These are phyloP conservation scores for Calocybe indica DNA, from an alignment of 768 basidiomycete species.

Conservation along the genomic window DNA sequence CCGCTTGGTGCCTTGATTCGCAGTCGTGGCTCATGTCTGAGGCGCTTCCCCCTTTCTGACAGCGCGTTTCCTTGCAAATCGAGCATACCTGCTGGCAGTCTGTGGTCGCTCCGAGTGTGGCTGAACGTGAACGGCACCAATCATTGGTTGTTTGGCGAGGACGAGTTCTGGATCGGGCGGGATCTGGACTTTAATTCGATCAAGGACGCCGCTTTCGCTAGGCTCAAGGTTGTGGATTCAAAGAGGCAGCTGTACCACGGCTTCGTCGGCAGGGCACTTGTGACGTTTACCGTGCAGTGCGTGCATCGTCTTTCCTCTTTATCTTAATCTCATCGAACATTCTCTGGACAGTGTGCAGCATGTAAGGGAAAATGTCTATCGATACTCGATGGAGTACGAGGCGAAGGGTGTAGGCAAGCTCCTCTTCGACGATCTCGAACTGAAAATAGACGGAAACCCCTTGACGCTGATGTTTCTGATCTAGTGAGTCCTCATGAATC, in stretches of 20 bases:
- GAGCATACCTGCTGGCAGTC: conserved; percentile 44
- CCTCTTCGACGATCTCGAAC: conserved; percentile 46
- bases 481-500: conserved; percentile 36
- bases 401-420: conserved; percentile 52
- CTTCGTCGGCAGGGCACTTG: conserved; percentile 47
- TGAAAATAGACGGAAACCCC: conserved; percentile 52
- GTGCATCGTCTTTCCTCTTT: conserved; percentile 4
- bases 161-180: conserved; percentile 60
- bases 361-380: conserved; percentile 38
- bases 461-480: conserved; percentile 50
- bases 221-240: conserved; percentile 33
- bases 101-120: conserved; percentile 62
- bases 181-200: conserved; percentile 61
- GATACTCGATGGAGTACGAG: conserved; percentile 59
- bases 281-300: conserved; percentile 52
- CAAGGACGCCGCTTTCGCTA: conserved; percentile 49
- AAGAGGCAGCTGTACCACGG: conserved; percentile 50
- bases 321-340: not conserved
- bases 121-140: conserved; percentile 50
- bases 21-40: no score
- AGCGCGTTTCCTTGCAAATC: conserved; percentile 59
- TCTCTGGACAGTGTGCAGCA: conserved; percentile 40
- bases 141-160: conserved; percentile 58
- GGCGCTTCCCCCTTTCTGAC: not conserved
- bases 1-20: not conserved